phyloP scores from a whole-genome alignment of 768 basidiomycete species.

The Tephrocybe sp. region DNA sequence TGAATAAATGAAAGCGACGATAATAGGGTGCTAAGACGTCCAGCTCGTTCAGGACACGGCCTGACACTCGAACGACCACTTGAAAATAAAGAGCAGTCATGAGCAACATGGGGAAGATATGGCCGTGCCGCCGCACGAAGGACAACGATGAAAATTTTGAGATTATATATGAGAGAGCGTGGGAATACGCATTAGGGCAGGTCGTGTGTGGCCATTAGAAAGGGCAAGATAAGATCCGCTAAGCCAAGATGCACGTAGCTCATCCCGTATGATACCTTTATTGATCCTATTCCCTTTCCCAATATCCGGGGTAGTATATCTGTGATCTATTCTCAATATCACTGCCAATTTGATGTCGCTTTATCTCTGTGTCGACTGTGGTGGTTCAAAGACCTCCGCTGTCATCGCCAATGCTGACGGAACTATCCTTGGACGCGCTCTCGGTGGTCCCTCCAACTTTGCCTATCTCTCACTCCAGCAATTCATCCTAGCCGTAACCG shows the following conservation, averaged over 20 bases:
- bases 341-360: slow-evolving; percentile 40
- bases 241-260: too few species aligned
- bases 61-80: slow-evolving; percentile 89
- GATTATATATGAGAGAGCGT: slow-evolving; percentile 20
- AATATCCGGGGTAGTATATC: neutral
- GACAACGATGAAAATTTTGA: slow-evolving; percentile 14
- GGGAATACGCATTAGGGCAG: slow-evolving; percentile 37
- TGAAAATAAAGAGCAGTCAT: slow-evolving; percentile 56
- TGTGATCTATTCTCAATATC: neutral
- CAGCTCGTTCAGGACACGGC: slow-evolving; percentile 71
- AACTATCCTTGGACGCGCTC: slow-evolving; percentile 60
- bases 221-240: slow-evolving; percentile 33
- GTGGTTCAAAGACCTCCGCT: slow-evolving; percentile 84
- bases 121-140: slow-evolving; percentile 83
- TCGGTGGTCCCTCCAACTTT: slow-evolving; percentile 82
- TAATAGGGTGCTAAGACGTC: slow-evolving; percentile 80
- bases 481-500: slow-evolving; percentile 52
- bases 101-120: slow-evolving; percentile 88
- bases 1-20: slow-evolving; percentile 39
- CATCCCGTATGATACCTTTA: slow-evolving; percentile 1
- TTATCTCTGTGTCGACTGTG: slow-evolving; percentile 84
- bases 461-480: slow-evolving; percentile 67
- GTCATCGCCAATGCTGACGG: slow-evolving; percentile 61
- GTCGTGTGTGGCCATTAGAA: slow-evolving; percentile 24
- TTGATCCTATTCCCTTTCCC: slow-evolving; percentile 1